phyloP scores from a whole-genome alignment of 2,329 filamentous ascomycete species.

The Leptosphaerulina australis region DNA sequence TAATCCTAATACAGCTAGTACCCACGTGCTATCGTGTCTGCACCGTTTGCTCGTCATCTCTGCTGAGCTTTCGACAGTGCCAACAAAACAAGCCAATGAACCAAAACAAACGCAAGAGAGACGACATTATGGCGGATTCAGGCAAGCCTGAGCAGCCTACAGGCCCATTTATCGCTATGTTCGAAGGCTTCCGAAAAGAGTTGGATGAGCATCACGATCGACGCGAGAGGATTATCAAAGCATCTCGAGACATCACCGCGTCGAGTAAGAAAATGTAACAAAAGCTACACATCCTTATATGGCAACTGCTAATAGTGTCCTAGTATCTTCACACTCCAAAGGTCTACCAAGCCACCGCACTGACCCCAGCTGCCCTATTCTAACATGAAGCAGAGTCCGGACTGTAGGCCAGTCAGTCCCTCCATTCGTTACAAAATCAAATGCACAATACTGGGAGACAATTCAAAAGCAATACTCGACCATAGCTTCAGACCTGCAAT shows the following conservation, averaged over 20 bases:
- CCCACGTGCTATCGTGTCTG: slow-evolving; percentile 30
- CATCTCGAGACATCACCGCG: slow-evolving; percentile 88
- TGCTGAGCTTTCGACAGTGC: slow-evolving; percentile 7
- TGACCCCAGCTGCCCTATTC: not conserved
- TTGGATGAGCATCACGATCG: slow-evolving; percentile 95
- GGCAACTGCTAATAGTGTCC: slow-evolving; percentile 19
- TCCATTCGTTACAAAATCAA: slow-evolving; percentile 70
- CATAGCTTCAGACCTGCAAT: slow-evolving; percentile 75
- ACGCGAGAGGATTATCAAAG: slow-evolving; percentile 86
- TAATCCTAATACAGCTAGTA: slow-evolving; percentile 28
- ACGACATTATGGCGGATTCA: slow-evolving; percentile 44
- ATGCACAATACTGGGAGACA: slow-evolving; percentile 69
- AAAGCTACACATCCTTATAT: not conserved
- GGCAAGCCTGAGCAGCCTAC: slow-evolving; percentile 36
- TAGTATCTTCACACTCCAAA: slow-evolving; percentile 84
- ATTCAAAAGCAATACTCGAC: slow-evolving; percentile 72
- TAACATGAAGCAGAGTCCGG: slow-evolving; percentile 62
- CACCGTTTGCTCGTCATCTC: slow-evolving; percentile 32
- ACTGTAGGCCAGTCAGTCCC: slow-evolving; percentile 66
- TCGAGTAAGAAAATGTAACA: slow-evolving; percentile 93
- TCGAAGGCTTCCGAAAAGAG: slow-evolving; percentile 82
- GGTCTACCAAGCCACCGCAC: slow-evolving; percentile 54
- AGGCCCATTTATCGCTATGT: slow-evolving; percentile 69
- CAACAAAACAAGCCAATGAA: slow-evolving; percentile 28
- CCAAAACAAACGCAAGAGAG: slow-evolving; percentile 43